These are phyloP conservation scores for Murraya paniculata DNA, from an alignment of 345 rosid genomes.

Conservation along the genomic window DNA sequence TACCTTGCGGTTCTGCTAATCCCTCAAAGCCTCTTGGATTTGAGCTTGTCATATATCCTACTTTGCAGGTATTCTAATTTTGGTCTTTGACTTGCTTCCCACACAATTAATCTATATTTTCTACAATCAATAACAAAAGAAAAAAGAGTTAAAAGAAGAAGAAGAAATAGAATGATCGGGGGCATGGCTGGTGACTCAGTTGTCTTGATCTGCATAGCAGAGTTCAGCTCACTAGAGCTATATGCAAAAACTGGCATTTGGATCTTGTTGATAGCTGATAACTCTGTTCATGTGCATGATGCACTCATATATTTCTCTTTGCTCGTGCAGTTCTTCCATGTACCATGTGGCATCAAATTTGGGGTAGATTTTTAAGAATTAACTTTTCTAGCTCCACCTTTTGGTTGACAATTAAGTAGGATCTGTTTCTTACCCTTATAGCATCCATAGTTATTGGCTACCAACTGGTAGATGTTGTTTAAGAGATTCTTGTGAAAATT, in stretches of 20 bases:
- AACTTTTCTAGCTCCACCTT: neutral
- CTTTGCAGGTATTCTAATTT: slow-evolving; percentile 33
- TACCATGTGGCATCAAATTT: neutral
- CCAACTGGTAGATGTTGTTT: slow-evolving; percentile 8
- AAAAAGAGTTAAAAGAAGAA: neutral
- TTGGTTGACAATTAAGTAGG: neutral
- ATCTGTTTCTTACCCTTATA: neutral
- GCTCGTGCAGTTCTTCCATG: neutral
- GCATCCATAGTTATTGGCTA: slow-evolving; percentile 2
- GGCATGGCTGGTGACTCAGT: neutral
- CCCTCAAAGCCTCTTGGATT: slow-evolving; percentile 34
- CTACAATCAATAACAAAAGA: neutral
- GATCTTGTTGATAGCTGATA: neutral
- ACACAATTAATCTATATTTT: neutral
- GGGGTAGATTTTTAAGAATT: neutral
- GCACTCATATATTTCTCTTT: neutral
- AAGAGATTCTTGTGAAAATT: neutral
- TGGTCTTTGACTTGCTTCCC: slow-evolving; percentile 3
- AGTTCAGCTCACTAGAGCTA: neutral
- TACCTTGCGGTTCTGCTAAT: slow-evolving; percentile 44
- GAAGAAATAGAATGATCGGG: neutral
- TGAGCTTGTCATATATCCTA: slow-evolving; percentile 49
- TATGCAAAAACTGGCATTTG: neutral
- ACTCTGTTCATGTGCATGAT: neutral
- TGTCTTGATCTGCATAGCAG: neutral